Conservation (phyloP, 2,329 filamentous ascomycete species). For the Fusarium mundagurra region DNA sequence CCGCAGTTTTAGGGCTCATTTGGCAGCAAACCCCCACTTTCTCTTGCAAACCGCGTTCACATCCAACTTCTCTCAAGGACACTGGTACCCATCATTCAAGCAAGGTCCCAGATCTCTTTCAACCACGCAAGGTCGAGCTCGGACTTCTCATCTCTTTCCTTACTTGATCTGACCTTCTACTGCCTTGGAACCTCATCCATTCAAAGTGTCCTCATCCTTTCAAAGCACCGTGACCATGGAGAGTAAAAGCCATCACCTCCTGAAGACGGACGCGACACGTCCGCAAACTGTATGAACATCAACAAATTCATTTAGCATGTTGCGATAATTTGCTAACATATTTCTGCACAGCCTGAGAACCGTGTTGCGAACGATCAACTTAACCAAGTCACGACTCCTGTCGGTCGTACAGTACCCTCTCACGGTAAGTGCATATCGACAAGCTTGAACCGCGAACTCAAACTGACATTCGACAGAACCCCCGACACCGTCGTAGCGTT, state of each 20-base stretch:
- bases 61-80: fast-evolving
- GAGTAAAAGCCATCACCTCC: neutral
- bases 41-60: neutral
- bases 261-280: neutral
- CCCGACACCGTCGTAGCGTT: neutral
- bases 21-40: too few species aligned
- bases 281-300: neutral
- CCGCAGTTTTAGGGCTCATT: too few species aligned
- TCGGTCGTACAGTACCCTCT: too few species aligned
- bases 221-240: too few species aligned
- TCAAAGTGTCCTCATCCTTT: too few species aligned
- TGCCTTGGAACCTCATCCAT: neutral
- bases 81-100: neutral
- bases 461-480: neutral
- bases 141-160: neutral
- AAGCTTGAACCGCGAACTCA: fast-evolving
- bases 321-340: neutral
- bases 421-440: neutral
- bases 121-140: neutral
- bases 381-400: neutral
- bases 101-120: neutral
- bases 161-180: too few species aligned
- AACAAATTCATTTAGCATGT: neutral
- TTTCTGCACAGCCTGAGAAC: neutral
- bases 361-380: neutral